Evolutionary conservation across 495 filamentous ascomycete genomes (phyloP), one percentile per base, ranked within the genome.

Genomic region (Hypoxylon fuscum): DNA sequence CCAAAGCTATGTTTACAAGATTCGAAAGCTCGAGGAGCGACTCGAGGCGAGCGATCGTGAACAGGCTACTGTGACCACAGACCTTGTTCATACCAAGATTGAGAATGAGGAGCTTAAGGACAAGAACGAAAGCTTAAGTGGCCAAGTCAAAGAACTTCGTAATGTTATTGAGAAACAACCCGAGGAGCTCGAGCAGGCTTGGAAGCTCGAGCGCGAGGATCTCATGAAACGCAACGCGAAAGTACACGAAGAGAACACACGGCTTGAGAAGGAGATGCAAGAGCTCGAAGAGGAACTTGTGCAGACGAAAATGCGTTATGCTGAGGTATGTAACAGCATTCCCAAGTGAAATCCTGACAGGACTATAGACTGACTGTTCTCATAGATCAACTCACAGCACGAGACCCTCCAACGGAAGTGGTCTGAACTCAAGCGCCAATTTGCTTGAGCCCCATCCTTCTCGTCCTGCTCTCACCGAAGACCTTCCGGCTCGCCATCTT

Each of bases 211-310:
- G 75, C 94, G 96, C 82, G 93, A 97, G 25, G 85, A 90, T 11
- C 86, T 97, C 67, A 93, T 98, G 87, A 86, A 91, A 72, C 86
- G 93, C 51, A 98, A 98, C 69, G 82, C 89, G 22, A 93, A 96
- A 68, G 94, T 98, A 14, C 94, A 97, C 69, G 93, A 96, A 46
- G 93, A 97, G 79, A 98, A 97, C 65, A 83, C 90, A 48, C 81
- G 78, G 29, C 79, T 99, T 66, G 92, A 97, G 72, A 96, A 96
- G 75, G 88, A 91, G 69, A 86, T 96, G 84, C 84, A 85, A 25
- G 95, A 97, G 54, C 95, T 99, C 84, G 95, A 98, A 81, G 93
- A 94, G 75, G 87, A 88, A 68, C 76, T 99, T 42, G 96, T 99
- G 55, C 84, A 89, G 66, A 93, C 92, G 1, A 99, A 99, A 83